Percentiles rank a stretch among this genome's conserved stretches.
Evolutionary conservation across 2,329 filamentous ascomycete species (phyloP).

Genomic region (Lachnellula subtilissima): DNA sequence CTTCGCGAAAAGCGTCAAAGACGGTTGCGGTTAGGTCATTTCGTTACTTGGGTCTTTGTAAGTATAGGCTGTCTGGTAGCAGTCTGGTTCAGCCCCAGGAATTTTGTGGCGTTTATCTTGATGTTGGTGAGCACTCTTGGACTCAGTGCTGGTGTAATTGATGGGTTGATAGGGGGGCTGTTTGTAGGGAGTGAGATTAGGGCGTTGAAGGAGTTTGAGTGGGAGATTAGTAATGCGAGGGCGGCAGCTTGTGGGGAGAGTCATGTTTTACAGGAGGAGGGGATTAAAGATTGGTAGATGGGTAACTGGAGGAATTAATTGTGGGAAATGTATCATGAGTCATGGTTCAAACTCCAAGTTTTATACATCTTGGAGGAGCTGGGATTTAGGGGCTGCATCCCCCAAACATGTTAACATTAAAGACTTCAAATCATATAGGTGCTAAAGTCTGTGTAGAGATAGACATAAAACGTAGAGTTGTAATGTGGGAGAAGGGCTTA

Average conservation of each 20-base stretch:
- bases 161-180: slow-evolving; percentile 79
- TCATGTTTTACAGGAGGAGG: slow-evolving; percentile 19
- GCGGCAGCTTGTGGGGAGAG: slow-evolving; percentile 27
- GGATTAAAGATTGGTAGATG: slow-evolving; percentile 29
- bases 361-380: not conserved
- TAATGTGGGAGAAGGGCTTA: too few species aligned
- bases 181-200: slow-evolving; percentile 84
- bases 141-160: slow-evolving; percentile 69
- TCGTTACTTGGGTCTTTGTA: slow-evolving; percentile 60
- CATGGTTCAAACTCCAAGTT: too few species aligned
- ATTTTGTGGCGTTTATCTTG: slow-evolving; percentile 75
- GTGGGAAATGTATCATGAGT: too few species aligned
- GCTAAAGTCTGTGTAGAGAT: too few species aligned
- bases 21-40: slow-evolving; percentile 68
- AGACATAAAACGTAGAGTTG: too few species aligned
- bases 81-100: slow-evolving; percentile 78
- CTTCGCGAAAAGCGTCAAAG: slow-evolving; percentile 68
- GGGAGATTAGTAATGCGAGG: slow-evolving; percentile 75
- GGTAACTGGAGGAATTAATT: too few species aligned
- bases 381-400: not conserved
- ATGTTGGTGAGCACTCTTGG: slow-evolving; percentile 75
- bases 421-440: too few species aligned
- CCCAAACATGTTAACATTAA: too few species aligned
- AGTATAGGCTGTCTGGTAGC: slow-evolving; percentile 72
- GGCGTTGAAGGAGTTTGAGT: slow-evolving; percentile 84